Base-by-base conservation (phyloP, 73 alveolate genomes). In the Paramecium pentaurelia region DNA sequence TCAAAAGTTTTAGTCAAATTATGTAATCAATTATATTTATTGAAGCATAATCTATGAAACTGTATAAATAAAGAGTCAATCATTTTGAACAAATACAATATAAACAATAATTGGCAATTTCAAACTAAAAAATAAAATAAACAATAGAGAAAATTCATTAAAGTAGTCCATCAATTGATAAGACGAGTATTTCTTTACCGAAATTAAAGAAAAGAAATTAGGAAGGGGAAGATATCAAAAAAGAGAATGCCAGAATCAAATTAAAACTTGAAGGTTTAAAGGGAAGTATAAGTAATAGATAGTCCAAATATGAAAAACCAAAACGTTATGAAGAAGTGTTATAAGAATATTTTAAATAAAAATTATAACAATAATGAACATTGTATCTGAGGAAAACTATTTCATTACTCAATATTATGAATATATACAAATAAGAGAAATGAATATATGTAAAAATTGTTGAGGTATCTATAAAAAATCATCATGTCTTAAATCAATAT, bases 271-370 rank as follows among this genome's bases (percentile, higher is more conserved):
- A 75, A 20, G 16, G 8, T 38, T n/a, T 38, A 10, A 75, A 75
- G 60, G 58, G 68, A 10, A 75, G 16, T 28, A 14, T 75, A 3
- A 36, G 59, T 36, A 30, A 75, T 34, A 75, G 58, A 75, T 38
- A 22, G n/a, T 42, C 70, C 8, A 75, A 75, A 75, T 25, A 75
- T 16, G 60, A 38, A 20, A 75, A 75, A 75, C 88, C 60, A 25
- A 36, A 42, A 18, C 58, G 60, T 37, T 75, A 75, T 75, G 88
- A 75, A 25, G 88, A 75, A 5, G 88, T 75, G 14, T 38, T 75
- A 75, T 75, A 36, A n/a, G 88, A 75, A 38, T 75, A 75, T 75
- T 38, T 75, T 36, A 75, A 75, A 75, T 75, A 36, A 75, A 75
- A 75, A 75, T 38, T 75, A 75, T 38, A 64, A 64, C 84, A 64